Base-by-base conservation (phyloP, 768 basidiomycete species). In the Amanita fuliginea region DNA sequence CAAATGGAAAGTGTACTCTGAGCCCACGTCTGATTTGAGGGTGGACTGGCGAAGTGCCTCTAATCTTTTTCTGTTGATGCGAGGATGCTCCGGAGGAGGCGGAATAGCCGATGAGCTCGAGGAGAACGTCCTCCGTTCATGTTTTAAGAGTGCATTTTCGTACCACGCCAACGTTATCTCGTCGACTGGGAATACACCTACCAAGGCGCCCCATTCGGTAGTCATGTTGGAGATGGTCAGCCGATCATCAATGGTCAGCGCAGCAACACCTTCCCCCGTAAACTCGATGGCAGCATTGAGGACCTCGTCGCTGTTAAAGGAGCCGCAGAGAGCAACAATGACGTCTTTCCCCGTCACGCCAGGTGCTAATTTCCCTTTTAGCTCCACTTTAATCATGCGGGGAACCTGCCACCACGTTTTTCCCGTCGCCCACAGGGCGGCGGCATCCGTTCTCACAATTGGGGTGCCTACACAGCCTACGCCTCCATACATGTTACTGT, bases 321-420 rank as follows among this genome's bases (percentile, higher is more conserved):
- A 84, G 5, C 95, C 92, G 51, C 95, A 97, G 3, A 98, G 76
- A 0, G 96, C 95, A 13, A 99, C 87, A 52, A 99, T 98, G 37
- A 99, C 88, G 60, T 99, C 96, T 66, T 99, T 99, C 30, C 96
- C 96, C 0, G 92, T 94, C 1, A 98, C 95, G 3, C 96, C 96
- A 0, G 84, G 78, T 0, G 86, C 74, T 0, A 98, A 76, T 52
- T 69, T 71, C 5, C 95, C 95, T 51, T 74, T 77, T 43, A 99
- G 71, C 58, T 96, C 92, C 53, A 98, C 95, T 52, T 88, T 92
- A 63, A 99, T 80, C 78, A 97, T 93, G 3, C 91, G 80, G 11
- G 96, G 96, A 30, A 99, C 84, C 67, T 98, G 96, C 96, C 95
- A 98, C 96, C 96, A 99, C 1, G 96, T 98, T 63, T 87, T 90